Conservation (phyloP, 2,329 filamentous ascomycete species). For the Pseudogymnoascus sp. region DNA sequence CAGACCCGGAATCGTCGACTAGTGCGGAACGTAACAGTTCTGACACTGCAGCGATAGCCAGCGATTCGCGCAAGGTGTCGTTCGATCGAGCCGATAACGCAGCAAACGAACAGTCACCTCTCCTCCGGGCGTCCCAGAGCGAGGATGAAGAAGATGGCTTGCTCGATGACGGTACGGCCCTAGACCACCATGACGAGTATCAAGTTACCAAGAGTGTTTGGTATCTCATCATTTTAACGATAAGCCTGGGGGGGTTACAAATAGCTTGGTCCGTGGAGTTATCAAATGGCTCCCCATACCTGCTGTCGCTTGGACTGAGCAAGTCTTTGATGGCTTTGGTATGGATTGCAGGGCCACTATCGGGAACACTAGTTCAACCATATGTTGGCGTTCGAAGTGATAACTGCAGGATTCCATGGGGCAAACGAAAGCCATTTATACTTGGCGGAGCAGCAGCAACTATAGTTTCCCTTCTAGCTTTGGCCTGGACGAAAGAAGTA, state of each 20-base stretch:
- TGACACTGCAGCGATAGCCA: slow-evolving; percentile 10
- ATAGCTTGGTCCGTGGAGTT: slow-evolving; percentile 95
- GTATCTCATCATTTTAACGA: slow-evolving; percentile 79
- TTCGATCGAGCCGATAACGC: slow-evolving; percentile 22
- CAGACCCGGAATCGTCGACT: not conserved
- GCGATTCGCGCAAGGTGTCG: slow-evolving; percentile 18
- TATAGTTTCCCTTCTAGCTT: slow-evolving; percentile 57
- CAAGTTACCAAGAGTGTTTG: slow-evolving; percentile 71
- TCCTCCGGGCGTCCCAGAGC: slow-evolving; percentile 37
- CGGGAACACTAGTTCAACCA: slow-evolving; percentile 71
- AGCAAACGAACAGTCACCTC: slow-evolving; percentile 42
- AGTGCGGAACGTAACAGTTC: not conserved
- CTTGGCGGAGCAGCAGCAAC: slow-evolving; percentile 61
- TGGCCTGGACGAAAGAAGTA: slow-evolving; percentile 69
- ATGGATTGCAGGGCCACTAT: slow-evolving; percentile 76
- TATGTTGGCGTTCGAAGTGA: slow-evolving; percentile 78
- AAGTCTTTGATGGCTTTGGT: slow-evolving; percentile 77
- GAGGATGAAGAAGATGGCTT: slow-evolving; percentile 32
- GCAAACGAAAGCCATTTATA: slow-evolving; percentile 78
- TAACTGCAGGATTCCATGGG: slow-evolving; percentile 66
- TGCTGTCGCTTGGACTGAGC: slow-evolving; percentile 73
- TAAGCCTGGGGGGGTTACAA: slow-evolving; percentile 82
- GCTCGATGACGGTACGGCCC: slow-evolving; percentile 28
- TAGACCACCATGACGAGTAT: slow-evolving; percentile 38
- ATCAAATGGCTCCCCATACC: slow-evolving; percentile 82